Percentiles rank a stretch among this genome's conserved stretches.
Evolutionary conservation across 140 eudicot species (phyloP).

Genomic region (Cichorium intybus): DNA sequence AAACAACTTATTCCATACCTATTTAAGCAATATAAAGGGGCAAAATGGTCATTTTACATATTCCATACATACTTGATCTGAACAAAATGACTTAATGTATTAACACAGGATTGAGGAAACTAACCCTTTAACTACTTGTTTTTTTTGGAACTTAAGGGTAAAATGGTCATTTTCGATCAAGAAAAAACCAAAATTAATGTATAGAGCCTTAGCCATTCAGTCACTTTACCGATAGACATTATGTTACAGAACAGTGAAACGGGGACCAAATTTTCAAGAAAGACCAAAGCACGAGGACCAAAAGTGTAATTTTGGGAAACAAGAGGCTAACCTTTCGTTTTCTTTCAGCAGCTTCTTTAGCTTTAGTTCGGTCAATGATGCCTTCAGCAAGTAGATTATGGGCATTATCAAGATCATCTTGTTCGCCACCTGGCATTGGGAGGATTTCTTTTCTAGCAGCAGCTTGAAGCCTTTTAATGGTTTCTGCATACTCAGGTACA

Average conservation of each 20-base stretch:
- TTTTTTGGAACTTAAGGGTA: no score
- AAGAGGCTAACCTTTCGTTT: constrained; percentile 47
- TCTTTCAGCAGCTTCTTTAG: constrained; percentile 70
- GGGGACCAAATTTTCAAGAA: no score
- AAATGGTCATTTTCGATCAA: no score
- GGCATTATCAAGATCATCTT: constrained; percentile 68
- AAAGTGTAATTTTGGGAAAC: background rate
- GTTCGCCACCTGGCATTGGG: constrained; percentile 83
- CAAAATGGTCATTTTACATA: background rate
- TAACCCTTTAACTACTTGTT: no score
- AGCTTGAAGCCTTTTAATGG: constrained; percentile 65
- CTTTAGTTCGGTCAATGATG: constrained; percentile 66
- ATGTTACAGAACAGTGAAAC: no score
- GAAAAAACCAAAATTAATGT: no score
- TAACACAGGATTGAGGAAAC: no score
- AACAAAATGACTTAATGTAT: no score
- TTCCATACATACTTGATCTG: background rate
- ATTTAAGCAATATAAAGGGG: no score
- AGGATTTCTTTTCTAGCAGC: constrained; percentile 85
- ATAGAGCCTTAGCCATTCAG: no score
- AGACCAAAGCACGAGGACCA: background rate
- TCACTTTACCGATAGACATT: no score
- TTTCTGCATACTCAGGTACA: constrained; percentile 82
- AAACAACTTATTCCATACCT: no score
- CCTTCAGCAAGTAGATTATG: constrained; percentile 62